phyloP scores from a whole-genome alignment of 352 stramenopile genomes.

The Peronospora belbahrii region DNA sequence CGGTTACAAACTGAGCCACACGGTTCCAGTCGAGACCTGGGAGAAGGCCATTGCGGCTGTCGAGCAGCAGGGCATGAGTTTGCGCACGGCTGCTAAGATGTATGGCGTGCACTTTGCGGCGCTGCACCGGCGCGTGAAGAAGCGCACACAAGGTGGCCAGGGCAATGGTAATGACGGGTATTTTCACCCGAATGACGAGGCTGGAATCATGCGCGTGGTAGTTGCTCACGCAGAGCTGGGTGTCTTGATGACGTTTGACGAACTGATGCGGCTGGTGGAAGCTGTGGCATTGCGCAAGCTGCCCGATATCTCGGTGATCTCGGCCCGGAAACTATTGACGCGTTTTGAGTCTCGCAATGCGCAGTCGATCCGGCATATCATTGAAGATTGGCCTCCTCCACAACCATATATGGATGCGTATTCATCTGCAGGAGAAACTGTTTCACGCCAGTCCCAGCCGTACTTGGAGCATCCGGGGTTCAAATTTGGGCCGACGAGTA shows the following conservation, averaged over 20 bases:
- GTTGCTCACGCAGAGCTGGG: slow-evolving; percentile 47
- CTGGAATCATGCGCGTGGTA: slow-evolving; percentile 48
- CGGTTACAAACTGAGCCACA: slow-evolving; percentile 46
- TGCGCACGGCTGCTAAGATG: slow-evolving; percentile 35
- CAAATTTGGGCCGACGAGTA: slow-evolving; percentile 1
- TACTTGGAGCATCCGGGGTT: slow-evolving; percentile 19
- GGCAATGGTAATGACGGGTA: slow-evolving; percentile 20
- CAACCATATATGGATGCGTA: background rate
- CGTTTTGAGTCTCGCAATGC: slow-evolving; percentile 48
- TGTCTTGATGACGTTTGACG: slow-evolving; percentile 61
- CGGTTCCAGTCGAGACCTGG: slow-evolving; percentile 47
- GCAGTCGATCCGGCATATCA: slow-evolving; percentile 43
- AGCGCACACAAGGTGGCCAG: slow-evolving; percentile 27
- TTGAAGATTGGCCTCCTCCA: slow-evolving; percentile 34
- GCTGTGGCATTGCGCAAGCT: slow-evolving; percentile 46
- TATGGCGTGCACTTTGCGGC: slow-evolving; percentile 56
- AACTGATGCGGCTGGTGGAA: slow-evolving; percentile 51
- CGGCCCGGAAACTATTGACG: slow-evolving; percentile 36
- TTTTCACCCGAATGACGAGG: slow-evolving; percentile 47
- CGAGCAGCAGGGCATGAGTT: slow-evolving; percentile 50
- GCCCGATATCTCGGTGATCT: slow-evolving; percentile 48
- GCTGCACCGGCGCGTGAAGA: slow-evolving; percentile 49
- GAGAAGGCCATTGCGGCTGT: slow-evolving; percentile 51
- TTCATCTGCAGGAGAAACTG: background rate
- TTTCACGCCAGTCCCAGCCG: background rate